Percentiles rank a stretch among this genome's conserved stretches.
Conservation (phyloP, 129 eudicot species). For the Pittosporum tobira region DNA sequence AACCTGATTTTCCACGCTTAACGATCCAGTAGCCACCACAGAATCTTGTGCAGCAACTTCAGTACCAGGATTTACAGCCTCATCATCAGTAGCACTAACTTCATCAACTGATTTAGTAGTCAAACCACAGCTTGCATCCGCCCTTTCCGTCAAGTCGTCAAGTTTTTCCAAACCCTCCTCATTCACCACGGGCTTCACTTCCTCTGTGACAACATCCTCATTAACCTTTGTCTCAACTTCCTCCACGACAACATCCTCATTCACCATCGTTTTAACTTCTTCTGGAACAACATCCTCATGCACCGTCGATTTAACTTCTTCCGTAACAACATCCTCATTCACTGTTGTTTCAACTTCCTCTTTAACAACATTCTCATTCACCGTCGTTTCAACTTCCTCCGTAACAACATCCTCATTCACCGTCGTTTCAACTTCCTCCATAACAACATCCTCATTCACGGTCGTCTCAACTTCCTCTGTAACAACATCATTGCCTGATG, state of each 20-base stretch:
- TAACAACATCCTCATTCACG: neutral
- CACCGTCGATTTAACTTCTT: constrained; percentile 13
- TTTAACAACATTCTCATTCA: neutral
- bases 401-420: neutral
- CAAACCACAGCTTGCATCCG: constrained; percentile 4
- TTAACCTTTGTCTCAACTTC: too few relatives aligned
- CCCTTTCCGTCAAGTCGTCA: constrained; percentile 14
- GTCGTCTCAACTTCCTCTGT: too few relatives aligned
- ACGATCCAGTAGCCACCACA: neutral
- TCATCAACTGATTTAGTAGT: constrained; percentile 1
- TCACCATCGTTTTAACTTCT: too few relatives aligned
- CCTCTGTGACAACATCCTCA: neutral
- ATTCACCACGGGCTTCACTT: neutral
- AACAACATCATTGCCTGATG: neutral
- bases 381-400: neutral
- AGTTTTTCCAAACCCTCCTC: constrained; percentile 9
- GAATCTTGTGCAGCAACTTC: constrained; percentile 4
- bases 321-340: neutral
- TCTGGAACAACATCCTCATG: neutral
- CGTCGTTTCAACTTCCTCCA: neutral
- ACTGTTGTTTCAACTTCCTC: constrained; percentile 15
- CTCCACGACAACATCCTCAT: neutral
- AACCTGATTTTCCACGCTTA: neutral
- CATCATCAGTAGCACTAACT: neutral
- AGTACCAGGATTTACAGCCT: neutral